These are phyloP conservation scores for Botryotinia narcissicola DNA, from an alignment of 2,329 filamentous ascomycete genomes.

Conservation along the genomic window DNA sequence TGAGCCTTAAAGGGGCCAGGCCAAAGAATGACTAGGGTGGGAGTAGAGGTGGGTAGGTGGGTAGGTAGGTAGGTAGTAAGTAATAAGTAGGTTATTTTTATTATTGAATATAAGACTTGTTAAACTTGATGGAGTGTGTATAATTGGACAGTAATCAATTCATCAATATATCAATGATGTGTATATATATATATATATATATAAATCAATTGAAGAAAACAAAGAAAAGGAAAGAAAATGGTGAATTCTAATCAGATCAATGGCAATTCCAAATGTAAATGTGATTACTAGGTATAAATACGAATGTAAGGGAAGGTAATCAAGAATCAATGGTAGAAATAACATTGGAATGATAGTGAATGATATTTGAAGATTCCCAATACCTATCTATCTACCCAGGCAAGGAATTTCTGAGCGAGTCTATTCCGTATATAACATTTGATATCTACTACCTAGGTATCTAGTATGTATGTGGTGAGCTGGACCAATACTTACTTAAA, in stretches of 20 bases:
- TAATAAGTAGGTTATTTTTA: not conserved
- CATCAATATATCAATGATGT: not conserved
- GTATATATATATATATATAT: not conserved
- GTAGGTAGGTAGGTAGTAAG: not conserved
- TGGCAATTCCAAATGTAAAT: not conserved
- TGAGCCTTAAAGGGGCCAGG: conserved; percentile 8
- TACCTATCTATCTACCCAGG: too few relatives aligned
- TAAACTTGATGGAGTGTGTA: not conserved
- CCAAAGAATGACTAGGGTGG: not conserved
- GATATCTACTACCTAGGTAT: not conserved
- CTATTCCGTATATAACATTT: not conserved
- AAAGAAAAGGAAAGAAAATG: not conserved
- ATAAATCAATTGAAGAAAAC: not conserved
- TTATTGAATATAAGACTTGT: not conserved
- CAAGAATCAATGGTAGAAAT: not conserved
- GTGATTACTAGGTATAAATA: not conserved
- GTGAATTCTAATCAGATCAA: not conserved
- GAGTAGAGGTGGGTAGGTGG: not conserved
- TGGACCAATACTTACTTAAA: not conserved
- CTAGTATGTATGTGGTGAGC: not conserved
- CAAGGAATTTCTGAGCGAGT: not conserved
- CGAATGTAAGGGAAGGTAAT: not conserved
- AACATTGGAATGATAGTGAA: too few relatives aligned
- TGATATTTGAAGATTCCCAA: not conserved
- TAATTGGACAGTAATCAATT: not conserved